Evolutionary conservation across 768 basidiomycete genomes (phyloP).

Genomic region (Suillus luteus): DNA sequence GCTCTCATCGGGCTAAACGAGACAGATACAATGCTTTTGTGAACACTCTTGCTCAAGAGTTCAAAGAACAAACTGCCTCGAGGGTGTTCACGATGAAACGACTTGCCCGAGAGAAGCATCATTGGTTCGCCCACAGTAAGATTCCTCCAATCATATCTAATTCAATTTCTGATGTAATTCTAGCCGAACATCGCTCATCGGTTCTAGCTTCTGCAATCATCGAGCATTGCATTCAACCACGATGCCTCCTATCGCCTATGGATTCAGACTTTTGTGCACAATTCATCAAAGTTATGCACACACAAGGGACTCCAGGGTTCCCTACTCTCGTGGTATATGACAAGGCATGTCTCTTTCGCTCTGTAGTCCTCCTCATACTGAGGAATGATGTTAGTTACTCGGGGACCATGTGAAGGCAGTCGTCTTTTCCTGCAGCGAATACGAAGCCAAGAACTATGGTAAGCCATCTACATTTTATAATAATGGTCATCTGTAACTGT

Average conservation of each 20-base stretch:
- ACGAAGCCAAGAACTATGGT: conserved; percentile 96
- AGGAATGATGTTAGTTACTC: conserved; percentile 61
- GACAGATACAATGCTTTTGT: conserved; percentile 68
- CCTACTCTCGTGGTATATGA: conserved; percentile 85
- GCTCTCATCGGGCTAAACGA: conserved; percentile 58
- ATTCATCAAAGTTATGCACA: conserved; percentile 86
- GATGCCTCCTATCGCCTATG: conserved; percentile 91
- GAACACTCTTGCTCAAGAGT: conserved; percentile 61
- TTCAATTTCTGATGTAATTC: neutral
- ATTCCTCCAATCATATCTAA: conserved; percentile 8
- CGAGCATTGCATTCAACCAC: conserved; percentile 91
- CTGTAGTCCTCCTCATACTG: neutral
- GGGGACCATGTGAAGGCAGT: conserved; percentile 82
- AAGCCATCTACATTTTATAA: conserved; percentile 20
- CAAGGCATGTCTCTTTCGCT: conserved; percentile 48
- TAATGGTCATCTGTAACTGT: conserved; percentile 9
- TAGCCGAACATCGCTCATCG: conserved; percentile 40
- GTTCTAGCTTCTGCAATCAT: conserved; percentile 65
- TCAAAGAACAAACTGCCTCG: conserved; percentile 73
- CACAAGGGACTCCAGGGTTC: conserved; percentile 87
- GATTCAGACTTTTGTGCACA: conserved; percentile 95
- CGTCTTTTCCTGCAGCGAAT: conserved; percentile 92
- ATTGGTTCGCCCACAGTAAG: conserved; percentile 78
- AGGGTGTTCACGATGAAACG: conserved; percentile 78
- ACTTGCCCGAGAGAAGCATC: conserved; percentile 71